These are phyloP conservation scores for Globisporangium parvum DNA, from an alignment of 352 stramenopile genomes.

Conservation along the genomic window DNA sequence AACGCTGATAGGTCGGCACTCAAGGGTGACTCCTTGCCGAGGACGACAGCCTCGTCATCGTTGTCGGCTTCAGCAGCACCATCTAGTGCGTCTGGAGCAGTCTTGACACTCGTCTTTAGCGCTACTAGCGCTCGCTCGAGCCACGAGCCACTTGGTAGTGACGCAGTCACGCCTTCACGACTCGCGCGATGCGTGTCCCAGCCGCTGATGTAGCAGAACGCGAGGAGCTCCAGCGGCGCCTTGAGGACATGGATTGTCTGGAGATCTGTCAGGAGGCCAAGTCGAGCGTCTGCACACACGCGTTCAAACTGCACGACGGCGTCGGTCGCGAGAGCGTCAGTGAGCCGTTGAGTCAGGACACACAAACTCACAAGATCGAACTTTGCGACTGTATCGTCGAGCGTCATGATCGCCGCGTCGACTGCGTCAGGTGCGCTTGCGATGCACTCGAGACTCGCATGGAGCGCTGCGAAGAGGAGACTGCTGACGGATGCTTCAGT, in stretches of 20 bases:
- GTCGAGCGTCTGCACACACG: slow-evolving; percentile 5
- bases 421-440: slow-evolving; percentile 1
- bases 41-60: not conserved
- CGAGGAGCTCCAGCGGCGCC: slow-evolving; percentile 34
- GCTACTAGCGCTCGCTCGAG: slow-evolving; percentile 6
- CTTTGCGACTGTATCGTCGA: slow-evolving; percentile 28
- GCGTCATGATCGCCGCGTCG: slow-evolving; percentile 26
- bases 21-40: too few species aligned
- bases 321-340: slow-evolving; percentile 12
- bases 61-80: too few species aligned
- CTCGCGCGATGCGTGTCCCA: not conserved
- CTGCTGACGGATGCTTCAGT: slow-evolving; percentile 12
- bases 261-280: slow-evolving; percentile 14
- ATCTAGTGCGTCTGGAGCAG: slow-evolving; percentile 1
- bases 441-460: slow-evolving; percentile 14
- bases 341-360: not conserved
- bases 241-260: slow-evolving; percentile 33
- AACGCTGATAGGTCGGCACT: slow-evolving; percentile 5
- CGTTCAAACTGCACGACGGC: slow-evolving; percentile 20
- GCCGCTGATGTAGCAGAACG: slow-evolving; percentile 26
- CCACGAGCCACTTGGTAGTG: not conserved
- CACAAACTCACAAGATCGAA: slow-evolving; percentile 35
- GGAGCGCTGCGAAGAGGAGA: slow-evolving; percentile 23
- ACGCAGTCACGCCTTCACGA: not conserved
- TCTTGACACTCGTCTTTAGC: not conserved